A percentile compares a stretch with the other conserved stretches of the same genome.
Conservation (phyloP, 768 basidiomycete species). For the Arthromyces matolae region DNA sequence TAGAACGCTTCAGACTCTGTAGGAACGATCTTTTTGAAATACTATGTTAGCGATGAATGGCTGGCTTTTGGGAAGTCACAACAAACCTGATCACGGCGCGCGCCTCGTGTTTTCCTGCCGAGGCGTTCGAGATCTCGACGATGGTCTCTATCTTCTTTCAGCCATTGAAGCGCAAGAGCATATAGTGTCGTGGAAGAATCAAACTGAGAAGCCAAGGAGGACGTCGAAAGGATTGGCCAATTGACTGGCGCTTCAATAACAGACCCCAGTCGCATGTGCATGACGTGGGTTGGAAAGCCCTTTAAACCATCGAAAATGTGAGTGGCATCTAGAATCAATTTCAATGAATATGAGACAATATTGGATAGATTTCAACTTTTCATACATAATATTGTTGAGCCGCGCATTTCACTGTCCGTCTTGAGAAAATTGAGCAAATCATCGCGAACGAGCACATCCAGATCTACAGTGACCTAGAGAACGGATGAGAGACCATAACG, state of each 20-base stretch:
- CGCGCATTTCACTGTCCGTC: constrained; percentile 71
- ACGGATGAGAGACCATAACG: constrained; percentile 3
- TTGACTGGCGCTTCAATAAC: constrained; percentile 62
- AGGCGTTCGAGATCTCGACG: constrained; percentile 55
- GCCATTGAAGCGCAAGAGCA: constrained; percentile 78
- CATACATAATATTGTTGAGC: constrained; percentile 86
- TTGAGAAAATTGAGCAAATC: constrained; percentile 88
- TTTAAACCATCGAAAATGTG: constrained; percentile 95
- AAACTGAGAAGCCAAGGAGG: constrained; percentile 19
- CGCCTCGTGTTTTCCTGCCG: constrained; percentile 59
- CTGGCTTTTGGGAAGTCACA: neutral
- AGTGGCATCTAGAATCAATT: constrained; percentile 67
- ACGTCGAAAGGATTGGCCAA: constrained; percentile 54
- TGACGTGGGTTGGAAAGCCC: constrained; percentile 89
- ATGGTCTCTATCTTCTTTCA: constrained; percentile 74
- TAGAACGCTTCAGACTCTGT: constrained; percentile 84
- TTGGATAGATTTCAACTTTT: constrained; percentile 8
- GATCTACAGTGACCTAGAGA: constrained; percentile 86
- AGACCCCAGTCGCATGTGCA: constrained; percentile 84
- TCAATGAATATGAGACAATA: constrained; percentile 6
- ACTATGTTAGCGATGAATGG: neutral
- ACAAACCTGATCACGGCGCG: constrained; percentile 52
- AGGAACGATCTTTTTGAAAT: constrained; percentile 45
- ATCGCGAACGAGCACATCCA: constrained; percentile 92
- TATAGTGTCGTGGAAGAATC: constrained; percentile 47